These are phyloP conservation scores for Apiotrichum veenhuisii DNA, from an alignment of 1,284 basidiomycete species.

Conservation along the genomic window DNA sequence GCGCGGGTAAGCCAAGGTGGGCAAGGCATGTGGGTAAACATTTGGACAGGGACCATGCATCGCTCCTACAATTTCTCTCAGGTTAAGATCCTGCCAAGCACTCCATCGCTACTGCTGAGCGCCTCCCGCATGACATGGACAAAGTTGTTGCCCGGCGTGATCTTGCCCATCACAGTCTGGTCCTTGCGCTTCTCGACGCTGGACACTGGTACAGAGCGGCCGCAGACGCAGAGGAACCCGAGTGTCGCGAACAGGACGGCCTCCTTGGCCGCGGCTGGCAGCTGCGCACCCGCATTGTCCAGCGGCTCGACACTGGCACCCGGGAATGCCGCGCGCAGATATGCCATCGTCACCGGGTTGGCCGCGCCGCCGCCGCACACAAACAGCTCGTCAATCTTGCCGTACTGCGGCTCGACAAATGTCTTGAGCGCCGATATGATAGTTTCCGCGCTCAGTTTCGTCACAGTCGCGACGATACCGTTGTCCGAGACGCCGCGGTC, in stretches of 20 bases:
- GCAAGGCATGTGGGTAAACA: too few species aligned
- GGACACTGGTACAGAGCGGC: constrained; percentile 11
- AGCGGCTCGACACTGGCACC: constrained; percentile 21
- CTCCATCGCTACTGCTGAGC: background rate
- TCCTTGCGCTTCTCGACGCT: constrained; percentile 10
- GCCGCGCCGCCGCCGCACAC: constrained; percentile 27
- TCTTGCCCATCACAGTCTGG: constrained; percentile 17
- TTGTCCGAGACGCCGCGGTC: constrained; percentile 13
- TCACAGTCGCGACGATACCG: constrained; percentile 25
- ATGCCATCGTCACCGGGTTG: constrained; percentile 23
- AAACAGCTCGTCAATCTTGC: constrained; percentile 15
- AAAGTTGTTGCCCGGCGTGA: constrained; percentile 21
- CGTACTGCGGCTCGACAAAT: too few species aligned
- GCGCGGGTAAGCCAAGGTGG: too few species aligned
- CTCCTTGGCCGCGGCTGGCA: constrained; percentile 24
- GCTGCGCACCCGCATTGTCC: constrained; percentile 10
- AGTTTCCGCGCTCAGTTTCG: constrained; percentile 20
- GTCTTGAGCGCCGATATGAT: constrained; percentile 18
- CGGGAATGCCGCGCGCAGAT: constrained; percentile 15
- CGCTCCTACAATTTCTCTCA: too few species aligned
- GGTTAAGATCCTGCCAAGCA: constrained; percentile 5
- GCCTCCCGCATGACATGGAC: constrained; percentile 6
- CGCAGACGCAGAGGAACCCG: constrained; percentile 19
- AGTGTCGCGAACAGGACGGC: constrained; percentile 24
- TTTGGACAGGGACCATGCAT: too few species aligned